These are phyloP conservation scores for Rubia yunnanensis DNA, from an alignment of 257 asterid genomes.

Conservation along the genomic window DNA sequence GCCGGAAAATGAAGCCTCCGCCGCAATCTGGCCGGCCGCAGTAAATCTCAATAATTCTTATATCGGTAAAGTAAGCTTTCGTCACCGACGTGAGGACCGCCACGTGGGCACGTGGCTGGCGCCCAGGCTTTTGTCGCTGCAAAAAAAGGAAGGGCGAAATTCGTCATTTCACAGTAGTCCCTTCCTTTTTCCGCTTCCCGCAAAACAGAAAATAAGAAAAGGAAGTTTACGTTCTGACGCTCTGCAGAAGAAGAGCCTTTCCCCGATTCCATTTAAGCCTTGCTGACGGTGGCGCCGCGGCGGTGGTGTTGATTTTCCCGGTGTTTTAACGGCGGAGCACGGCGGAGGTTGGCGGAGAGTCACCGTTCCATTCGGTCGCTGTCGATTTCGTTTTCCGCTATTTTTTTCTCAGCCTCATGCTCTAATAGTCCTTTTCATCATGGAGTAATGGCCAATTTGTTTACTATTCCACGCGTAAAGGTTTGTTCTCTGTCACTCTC, in stretches of 20 bases:
- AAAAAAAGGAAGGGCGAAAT: conserved; percentile 3
- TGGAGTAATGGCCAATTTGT: conserved; percentile 3
- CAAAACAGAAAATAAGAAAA: not conserved
- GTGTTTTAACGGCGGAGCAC: not conserved
- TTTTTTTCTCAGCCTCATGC: conserved; percentile 4
- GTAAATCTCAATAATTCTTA: not conserved
- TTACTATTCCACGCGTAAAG: conserved; percentile 26
- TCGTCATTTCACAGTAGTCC: conserved; percentile 6
- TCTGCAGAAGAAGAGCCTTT: not conserved
- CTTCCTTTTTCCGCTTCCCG: not conserved
- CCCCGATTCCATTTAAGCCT: not conserved
- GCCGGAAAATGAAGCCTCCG: too few relatives aligned
- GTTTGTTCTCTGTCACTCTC: conserved; percentile 20
- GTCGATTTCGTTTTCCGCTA: conserved; percentile 7
- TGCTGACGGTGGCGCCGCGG: not conserved
- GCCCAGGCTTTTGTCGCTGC: conserved; percentile 20
- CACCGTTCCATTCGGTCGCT: conserved; percentile 13
- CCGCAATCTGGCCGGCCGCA: not conserved
- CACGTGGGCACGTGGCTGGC: conserved; percentile 45
- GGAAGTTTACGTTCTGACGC: not conserved
- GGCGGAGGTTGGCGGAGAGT: conserved; percentile 7
- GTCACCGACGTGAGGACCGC: conserved; percentile 23
- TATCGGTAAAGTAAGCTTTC: conserved; percentile 9
- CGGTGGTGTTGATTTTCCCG: not conserved
- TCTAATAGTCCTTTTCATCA: conserved; percentile 8